These are phyloP conservation scores for Boletus subcaerulescens DNA, from an alignment of 768 basidiomycete species.

Conservation along the genomic window DNA sequence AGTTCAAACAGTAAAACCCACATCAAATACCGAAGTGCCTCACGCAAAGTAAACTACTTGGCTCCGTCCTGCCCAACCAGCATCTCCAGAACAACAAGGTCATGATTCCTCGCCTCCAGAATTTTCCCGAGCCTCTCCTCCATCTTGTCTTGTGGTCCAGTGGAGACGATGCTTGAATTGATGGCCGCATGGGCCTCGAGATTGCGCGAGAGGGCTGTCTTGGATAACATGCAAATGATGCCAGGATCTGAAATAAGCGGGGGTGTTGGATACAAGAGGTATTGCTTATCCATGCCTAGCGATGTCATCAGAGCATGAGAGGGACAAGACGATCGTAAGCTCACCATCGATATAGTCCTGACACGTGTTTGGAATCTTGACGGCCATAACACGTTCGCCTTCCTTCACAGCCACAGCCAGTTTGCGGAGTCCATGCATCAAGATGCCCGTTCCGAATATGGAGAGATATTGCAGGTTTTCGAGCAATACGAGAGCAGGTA, in stretches of 20 bases:
- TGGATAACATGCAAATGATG: conserved; percentile 41
- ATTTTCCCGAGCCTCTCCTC: conserved; percentile 43
- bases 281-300: conserved; percentile 46
- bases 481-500: conserved; percentile 52
- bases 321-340: conserved; percentile 12
- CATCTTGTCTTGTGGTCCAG: conserved; percentile 50
- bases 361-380: conserved; percentile 49
- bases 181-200: conserved; percentile 51
- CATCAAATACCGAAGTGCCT: no score
- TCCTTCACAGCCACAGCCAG: conserved; percentile 38
- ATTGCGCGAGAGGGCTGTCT: conserved; percentile 51
- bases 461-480: conserved; percentile 47
- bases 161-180: conserved; percentile 43
- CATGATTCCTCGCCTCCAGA: conserved; percentile 45
- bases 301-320: not conserved
- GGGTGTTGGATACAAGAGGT: conserved; percentile 44
- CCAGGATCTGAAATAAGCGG: conserved; percentile 49
- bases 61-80: conserved; percentile 22
- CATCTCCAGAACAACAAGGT: conserved; percentile 51
- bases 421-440: conserved; percentile 56
- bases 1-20: no score
- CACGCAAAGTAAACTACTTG: no score
- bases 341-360: conserved; percentile 53
- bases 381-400: conserved; percentile 37
- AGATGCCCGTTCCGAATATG: conserved; percentile 51